Evolutionary conservation across 2,329 filamentous ascomycete species (phyloP), one percentile per base, ranked within the genome.

Genomic region (Xylariomycetidae sp.): DNA sequence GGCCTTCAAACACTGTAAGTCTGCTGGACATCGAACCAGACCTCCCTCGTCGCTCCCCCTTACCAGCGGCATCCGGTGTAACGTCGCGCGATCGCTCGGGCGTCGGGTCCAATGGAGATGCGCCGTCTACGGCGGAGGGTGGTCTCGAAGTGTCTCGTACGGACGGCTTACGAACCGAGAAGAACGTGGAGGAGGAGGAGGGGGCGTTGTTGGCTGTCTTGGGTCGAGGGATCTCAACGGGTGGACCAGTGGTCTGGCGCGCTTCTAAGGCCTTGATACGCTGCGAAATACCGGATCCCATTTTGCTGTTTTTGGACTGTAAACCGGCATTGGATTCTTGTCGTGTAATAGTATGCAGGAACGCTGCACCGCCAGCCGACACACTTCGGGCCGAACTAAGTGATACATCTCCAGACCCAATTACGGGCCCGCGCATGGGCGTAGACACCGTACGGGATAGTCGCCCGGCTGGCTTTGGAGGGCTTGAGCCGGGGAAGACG

Each of bases 241-340:
- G 42, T 52, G 56, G 52, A 53, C 70, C 61, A 38, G 80, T 15
- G 10, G 15, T 12, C 72, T 45, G 92, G 72, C 58, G n/a, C n/a
- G 87, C 89, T 54, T 95, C 85, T 33, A 98, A 68, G 6, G 89
- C 88, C 59, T 95, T 93, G 57, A 96, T 96, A 25, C 92, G 82
- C 57, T 90, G 86, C 3, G 90, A 93, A 40, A 98, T 95, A 47
- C 86, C 88, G 7, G 85, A 88, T 6, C 87, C 89, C 16, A 96
- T 75, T 50, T 85, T 92, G 44, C 81, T 72, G 56, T 89, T 93
- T 56, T 85, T 87, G 4, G 75, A 67, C 29, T 71, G 64, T 31
- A 82, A 53, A 32, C 71, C 70, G 10, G 72, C 55, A 10, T 59
- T 59, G 27, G 54, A 57, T 19, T 66, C 59, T 46, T 76, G 73